These are phyloP conservation scores for Botrytis pseudocinerea DNA, from an alignment of 2,329 filamentous ascomycete species.

Conservation along the genomic window DNA sequence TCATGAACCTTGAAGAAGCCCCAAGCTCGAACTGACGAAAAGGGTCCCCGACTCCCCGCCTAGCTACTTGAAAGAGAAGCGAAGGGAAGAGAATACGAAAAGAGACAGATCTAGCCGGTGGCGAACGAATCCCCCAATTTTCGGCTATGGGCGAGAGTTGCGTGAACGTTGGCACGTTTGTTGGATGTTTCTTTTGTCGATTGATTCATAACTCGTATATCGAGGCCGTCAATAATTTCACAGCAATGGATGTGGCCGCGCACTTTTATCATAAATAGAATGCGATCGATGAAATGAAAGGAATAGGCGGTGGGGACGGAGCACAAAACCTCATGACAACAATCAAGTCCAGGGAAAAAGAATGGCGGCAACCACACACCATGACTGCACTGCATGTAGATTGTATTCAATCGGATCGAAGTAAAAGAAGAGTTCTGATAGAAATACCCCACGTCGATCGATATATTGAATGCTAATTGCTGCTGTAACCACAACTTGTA, in stretches of 20 bases:
- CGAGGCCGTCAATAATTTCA: background rate
- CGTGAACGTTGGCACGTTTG: background rate
- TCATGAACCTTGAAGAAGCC: constrained; percentile 5
- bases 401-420: constrained; percentile 5
- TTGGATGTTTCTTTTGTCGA: background rate
- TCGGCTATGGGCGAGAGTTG: background rate
- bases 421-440: background rate
- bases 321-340: background rate
- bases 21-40: background rate
- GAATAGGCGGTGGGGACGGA: background rate
- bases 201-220: background rate
- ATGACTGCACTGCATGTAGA: background rate
- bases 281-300: background rate
- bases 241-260: too few relatives aligned
- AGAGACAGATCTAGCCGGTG: background rate
- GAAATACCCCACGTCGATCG: constrained; percentile 4
- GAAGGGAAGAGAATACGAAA: constrained; percentile 11
- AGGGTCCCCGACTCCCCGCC: background rate
- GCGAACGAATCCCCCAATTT: background rate
- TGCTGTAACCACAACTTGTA: constrained; percentile 13
- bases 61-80: background rate
- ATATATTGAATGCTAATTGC: constrained; percentile 10
- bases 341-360: background rate
- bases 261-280: background rate
- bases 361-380: constrained; percentile 8